Percentiles rank a stretch among this genome's conserved stretches.
phyloP scores from a whole-genome alignment of 192 early-diverging fungal species.

The Paraglomus brasilianum region DNA sequence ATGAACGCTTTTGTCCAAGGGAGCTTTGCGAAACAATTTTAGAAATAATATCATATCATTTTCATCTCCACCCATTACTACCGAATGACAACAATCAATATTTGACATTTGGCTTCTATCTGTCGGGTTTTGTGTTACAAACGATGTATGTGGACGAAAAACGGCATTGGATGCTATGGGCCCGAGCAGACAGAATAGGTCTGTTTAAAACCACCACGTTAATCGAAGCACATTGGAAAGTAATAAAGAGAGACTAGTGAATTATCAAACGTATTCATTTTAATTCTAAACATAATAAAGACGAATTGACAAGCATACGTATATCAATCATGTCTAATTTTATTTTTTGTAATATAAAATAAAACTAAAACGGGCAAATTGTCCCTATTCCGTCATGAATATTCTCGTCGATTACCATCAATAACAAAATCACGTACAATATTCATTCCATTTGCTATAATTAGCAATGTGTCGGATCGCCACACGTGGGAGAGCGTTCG shows the following conservation, averaged over 20 bases:
- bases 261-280: no score
- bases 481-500: no score
- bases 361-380: no score
- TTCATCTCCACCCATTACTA: constrained; percentile 1
- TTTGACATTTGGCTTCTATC: neutral
- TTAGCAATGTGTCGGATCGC: no score
- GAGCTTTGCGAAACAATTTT: neutral
- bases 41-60: neutral
- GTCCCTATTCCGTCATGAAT: no score
- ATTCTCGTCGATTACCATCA: no score
- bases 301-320: no score
- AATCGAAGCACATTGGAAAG: neutral
- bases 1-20: neutral
- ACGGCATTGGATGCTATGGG: neutral
- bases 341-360: no score
- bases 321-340: no score
- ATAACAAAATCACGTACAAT: no score
- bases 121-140: neutral
- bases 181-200: neutral
- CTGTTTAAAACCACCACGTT: neutral
- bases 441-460: no score
- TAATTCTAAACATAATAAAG: no score
- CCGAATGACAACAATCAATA: neutral
- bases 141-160: constrained; percentile 4
- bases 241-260: neutral